Conservation (phyloP, 73 alveolate genomes). For the Tetrahymena elliotti region DNA sequence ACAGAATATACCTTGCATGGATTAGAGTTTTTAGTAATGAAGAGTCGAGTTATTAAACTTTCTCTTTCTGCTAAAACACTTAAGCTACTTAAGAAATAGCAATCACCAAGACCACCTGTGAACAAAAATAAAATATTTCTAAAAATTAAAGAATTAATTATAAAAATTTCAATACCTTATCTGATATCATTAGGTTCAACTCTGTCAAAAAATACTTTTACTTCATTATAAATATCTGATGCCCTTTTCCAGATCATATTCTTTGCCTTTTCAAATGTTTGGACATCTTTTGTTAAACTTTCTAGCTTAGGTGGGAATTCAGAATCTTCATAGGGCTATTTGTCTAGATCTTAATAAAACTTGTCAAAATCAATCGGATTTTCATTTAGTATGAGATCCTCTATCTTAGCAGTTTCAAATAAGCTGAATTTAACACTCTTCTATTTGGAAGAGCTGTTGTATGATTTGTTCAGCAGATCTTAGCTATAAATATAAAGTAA, state of each 20-base stretch:
- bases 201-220: slow-evolving; percentile 41
- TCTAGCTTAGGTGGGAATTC: slow-evolving; percentile 50
- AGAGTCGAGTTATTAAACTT: slow-evolving; percentile 51
- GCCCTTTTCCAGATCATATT: slow-evolving; percentile 40
- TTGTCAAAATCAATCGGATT: not conserved
- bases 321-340: slow-evolving; percentile 14
- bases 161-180: slow-evolving; percentile 57
- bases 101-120: slow-evolving; percentile 73
- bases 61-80: slow-evolving; percentile 81
- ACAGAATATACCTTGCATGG: slow-evolving; percentile 35
- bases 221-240: not conserved
- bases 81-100: slow-evolving; percentile 75
- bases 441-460: not conserved
- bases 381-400: not conserved
- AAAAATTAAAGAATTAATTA: not conserved
- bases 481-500: not conserved
- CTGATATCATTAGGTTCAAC: slow-evolving; percentile 70
- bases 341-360: not conserved
- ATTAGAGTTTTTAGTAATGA: slow-evolving; percentile 56
- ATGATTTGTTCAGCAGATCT: not conserved
- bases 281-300: slow-evolving; percentile 44
- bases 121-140: too few species aligned
- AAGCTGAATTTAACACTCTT: not conserved
- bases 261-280: slow-evolving; percentile 48
- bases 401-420: not conserved